Evolutionary conservation across 2,329 filamentous ascomycete species (phyloP).

Genomic region (Cercospora sojina): DNA sequence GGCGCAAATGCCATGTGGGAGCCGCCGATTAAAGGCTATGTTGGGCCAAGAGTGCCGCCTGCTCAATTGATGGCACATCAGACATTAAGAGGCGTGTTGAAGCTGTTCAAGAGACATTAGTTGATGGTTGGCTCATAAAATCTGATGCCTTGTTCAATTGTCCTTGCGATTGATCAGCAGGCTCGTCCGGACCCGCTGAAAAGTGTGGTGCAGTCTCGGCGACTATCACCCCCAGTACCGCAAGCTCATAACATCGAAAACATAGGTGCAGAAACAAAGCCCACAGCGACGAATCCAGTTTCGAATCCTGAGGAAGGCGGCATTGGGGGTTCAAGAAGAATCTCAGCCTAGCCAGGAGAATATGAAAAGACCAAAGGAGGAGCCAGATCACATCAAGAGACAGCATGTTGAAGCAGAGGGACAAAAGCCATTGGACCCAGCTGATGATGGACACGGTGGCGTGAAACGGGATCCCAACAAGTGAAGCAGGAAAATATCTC

Average conservation of each 20-base stretch:
- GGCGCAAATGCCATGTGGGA: slow-evolving; percentile 31
- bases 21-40: slow-evolving; percentile 26
- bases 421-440: slow-evolving; percentile 27
- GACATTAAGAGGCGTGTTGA: slow-evolving; percentile 25
- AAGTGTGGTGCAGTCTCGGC: background rate
- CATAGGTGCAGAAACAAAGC: background rate
- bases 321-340: background rate
- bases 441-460: slow-evolving; percentile 18
- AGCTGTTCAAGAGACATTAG: slow-evolving; percentile 21
- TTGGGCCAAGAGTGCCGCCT: slow-evolving; percentile 25
- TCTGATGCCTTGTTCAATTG: background rate
- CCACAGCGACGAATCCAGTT: background rate
- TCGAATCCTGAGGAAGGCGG: background rate
- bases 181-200: background rate
- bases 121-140: background rate
- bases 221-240: background rate
- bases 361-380: slow-evolving; percentile 24
- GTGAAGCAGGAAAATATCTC: background rate
- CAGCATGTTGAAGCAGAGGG: slow-evolving; percentile 26
- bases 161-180: background rate
- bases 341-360: slow-evolving; percentile 15
- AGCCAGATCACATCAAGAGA: slow-evolving; percentile 26
- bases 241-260: background rate
- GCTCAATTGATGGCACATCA: slow-evolving; percentile 28
- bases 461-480: background rate